Evolutionary conservation across 768 basidiomycete genomes (phyloP).

Genomic region (Pholiota microspora): DNA sequence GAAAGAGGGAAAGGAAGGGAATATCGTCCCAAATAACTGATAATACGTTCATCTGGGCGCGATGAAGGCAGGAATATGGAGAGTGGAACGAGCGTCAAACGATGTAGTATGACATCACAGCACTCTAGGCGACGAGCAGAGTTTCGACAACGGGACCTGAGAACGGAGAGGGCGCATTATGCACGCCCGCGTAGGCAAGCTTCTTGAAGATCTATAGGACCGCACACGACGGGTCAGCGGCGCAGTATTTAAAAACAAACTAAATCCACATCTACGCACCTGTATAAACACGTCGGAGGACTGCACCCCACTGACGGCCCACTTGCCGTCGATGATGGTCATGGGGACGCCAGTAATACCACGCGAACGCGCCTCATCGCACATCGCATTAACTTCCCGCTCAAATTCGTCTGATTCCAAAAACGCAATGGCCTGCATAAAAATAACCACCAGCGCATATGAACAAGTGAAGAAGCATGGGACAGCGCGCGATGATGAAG

Average conservation of each 20-base stretch:
- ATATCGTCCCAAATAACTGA: conserved; percentile 6
- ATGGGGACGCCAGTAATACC: conserved; percentile 81
- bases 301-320: conserved; percentile 76
- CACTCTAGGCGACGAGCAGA: conserved; percentile 22
- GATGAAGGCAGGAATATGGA: not conserved
- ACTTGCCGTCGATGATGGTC: conserved; percentile 75
- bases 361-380: conserved; percentile 56
- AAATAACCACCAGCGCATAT: not conserved
- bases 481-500: not conserved
- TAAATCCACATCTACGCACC: conserved; percentile 26
- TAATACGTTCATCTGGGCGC: conserved; percentile 7
- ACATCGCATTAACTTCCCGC: conserved; percentile 62
- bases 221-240: not conserved
- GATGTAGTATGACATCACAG: not conserved
- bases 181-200: conserved; percentile 38
- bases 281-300: conserved; percentile 67
- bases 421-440: conserved; percentile 56
- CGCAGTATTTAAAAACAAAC: not conserved
- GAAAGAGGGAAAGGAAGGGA: not conserved
- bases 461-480: not conserved
- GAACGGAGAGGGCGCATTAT: conserved; percentile 33
- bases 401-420: conserved; percentile 63
- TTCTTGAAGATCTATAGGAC: conserved; percentile 45
- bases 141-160: conserved; percentile 32
- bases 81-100: not conserved